Conservation (phyloP, 768 basidiomycete species). For the Leccinellum luteum region DNA sequence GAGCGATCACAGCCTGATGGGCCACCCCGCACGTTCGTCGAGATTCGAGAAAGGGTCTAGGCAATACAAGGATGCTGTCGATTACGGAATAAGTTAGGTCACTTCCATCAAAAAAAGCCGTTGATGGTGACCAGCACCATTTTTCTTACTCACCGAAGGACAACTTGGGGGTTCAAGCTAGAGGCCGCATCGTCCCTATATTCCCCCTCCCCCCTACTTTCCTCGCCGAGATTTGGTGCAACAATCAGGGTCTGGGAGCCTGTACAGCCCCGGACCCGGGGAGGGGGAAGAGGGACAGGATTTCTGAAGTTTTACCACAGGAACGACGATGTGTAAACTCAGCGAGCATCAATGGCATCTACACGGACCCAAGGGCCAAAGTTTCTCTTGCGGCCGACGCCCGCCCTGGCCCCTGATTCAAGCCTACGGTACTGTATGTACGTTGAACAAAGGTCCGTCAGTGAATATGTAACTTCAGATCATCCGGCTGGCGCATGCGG, state of each 20-base stretch:
- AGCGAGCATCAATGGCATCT: not conserved
- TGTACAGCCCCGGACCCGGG: not conserved
- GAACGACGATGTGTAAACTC: not conserved
- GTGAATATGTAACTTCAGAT: too few relatives aligned
- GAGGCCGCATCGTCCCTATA: not conserved
- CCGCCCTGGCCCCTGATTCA: not conserved
- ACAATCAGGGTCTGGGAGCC: not conserved
- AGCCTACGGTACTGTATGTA: not conserved
- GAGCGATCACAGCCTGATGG: not conserved
- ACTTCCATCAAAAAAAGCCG: not conserved
- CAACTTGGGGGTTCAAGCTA: not conserved
- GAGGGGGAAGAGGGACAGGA: not conserved
- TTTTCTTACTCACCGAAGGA: not conserved
- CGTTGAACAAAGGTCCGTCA: not conserved
- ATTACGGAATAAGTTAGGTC: not conserved
- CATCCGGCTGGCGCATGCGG: not conserved
- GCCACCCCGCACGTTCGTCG: not conserved
- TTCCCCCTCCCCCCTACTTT: not conserved
- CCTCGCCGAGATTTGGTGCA: not conserved
- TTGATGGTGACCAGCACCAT: not conserved
- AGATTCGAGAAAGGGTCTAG: not conserved
- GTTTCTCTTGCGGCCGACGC: not conserved
- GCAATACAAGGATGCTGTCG: not conserved
- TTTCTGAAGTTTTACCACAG: not conserved
- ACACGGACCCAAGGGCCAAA: not conserved